Evolutionary conservation across 2,329 filamentous ascomycete genomes (phyloP), one percentile per base, ranked within the genome.

Genomic region (Ceratocystis colombiana): DNA sequence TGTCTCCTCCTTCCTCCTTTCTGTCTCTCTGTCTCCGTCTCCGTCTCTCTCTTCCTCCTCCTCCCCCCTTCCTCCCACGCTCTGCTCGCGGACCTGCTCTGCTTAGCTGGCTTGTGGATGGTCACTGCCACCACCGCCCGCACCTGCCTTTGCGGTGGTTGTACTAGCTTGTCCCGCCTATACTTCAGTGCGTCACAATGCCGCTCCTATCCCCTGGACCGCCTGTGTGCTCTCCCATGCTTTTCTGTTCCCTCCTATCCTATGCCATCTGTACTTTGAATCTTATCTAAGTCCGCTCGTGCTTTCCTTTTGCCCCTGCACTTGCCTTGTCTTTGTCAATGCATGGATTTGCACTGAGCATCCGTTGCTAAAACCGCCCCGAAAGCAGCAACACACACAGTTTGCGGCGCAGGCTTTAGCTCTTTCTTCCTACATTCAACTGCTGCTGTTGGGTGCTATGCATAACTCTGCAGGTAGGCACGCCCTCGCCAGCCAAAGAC

Each of bases 81-180:
- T 57, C 20, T 57, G 53, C 22, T 57, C 53, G 53, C 53, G 53
- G 25, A 57, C 53, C 20, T 55, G 50, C 50, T 55, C 28, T 28
- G 50, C 50, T 30, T 55, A 41, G 50, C 53, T 57, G 7, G 53
- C 46, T 50, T 57, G 53, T 57, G 22, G 53, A 33, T 17, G 53
- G 53, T n/a, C 53, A 57, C 53, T 57, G 53, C 53, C 53, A 57
- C 53, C 53, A 28, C 53, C 25, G 25, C 15, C 53, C 53, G 53
- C 53, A 30, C 53, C 25, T 57, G 25, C 53, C 53, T 57, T 33
- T 57, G 53, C 53, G 53, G 53, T 57, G 53, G 22, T 37, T 28
- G 50, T 12, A 28, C 22, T 10, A 30, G 53, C 22, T 22, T 37
- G 33, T 37, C 33, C 33, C 10, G 33, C 33, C 33, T 37, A 12